phyloP scores from a whole-genome alignment of 2,329 filamentous ascomycete species.

The Myriosclerotinia scirpicola region DNA sequence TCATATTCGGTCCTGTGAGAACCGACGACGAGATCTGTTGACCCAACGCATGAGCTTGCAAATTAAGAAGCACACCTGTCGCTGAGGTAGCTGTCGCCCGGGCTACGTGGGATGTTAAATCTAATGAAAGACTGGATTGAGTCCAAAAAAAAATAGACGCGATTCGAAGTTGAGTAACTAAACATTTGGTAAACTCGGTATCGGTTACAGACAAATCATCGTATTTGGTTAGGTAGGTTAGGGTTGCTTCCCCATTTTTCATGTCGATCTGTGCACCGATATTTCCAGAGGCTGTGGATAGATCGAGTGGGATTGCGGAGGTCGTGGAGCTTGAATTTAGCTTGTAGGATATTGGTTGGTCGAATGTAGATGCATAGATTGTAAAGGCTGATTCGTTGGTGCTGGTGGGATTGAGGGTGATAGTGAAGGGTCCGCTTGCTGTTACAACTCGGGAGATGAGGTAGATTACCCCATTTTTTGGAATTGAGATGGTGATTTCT shows the following conservation, averaged over 20 bases:
- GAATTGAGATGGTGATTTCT: not conserved
- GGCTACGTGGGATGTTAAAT: slow-evolving; percentile 1
- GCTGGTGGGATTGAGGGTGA: not conserved
- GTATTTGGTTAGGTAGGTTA: not conserved
- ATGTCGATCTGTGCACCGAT: not conserved
- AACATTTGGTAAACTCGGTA: not conserved
- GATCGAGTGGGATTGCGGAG: not conserved
- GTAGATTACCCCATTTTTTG: not conserved
- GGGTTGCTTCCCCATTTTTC: not conserved
- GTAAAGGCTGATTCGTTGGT: not conserved
- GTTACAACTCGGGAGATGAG: not conserved
- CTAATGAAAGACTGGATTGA: not conserved
- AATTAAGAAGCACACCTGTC: not conserved
- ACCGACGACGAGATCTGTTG: not conserved
- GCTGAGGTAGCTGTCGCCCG: not conserved
- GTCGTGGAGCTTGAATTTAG: slow-evolving; percentile 8
- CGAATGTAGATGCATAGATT: slow-evolving; percentile 10
- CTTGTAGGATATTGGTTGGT: slow-evolving; percentile 13
- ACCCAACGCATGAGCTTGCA: slow-evolving; percentile 4
- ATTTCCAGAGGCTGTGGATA: not conserved
- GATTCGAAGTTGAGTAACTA: slow-evolving; percentile 1
- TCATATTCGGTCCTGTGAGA: slow-evolving; percentile 4
- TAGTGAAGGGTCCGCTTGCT: not conserved
- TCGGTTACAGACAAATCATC: not conserved
- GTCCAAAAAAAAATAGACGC: not conserved